A percentile compares a stretch with the other conserved stretches of the same genome.
Conservation (phyloP, 2,329 filamentous ascomycete genomes). For the Paecilomyces formosus region DNA sequence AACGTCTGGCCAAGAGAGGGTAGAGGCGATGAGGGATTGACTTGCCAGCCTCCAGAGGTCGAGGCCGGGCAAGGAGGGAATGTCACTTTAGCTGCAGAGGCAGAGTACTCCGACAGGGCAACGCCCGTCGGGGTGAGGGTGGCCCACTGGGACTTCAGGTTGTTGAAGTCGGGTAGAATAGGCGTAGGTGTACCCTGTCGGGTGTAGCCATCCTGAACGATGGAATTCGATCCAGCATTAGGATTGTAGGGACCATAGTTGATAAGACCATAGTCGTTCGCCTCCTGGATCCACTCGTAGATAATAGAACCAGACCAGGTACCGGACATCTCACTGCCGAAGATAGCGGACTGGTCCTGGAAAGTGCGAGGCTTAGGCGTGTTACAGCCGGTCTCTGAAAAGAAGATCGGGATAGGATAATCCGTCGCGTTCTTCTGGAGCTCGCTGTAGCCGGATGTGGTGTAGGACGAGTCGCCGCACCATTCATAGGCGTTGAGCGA, state of each 20-base stretch:
- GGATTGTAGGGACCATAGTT: conserved; percentile 60
- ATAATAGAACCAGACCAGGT: conserved; percentile 71
- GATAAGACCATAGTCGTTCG: conserved; percentile 75
- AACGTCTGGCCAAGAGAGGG: conserved; percentile 58
- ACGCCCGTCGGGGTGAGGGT: conserved; percentile 64
- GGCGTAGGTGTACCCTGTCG: conserved; percentile 68
- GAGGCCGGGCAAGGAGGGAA: conserved; percentile 64
- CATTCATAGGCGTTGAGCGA: conserved; percentile 79
- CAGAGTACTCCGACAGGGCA: conserved; percentile 56
- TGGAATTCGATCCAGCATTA: conserved; percentile 47
- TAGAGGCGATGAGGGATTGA: conserved; percentile 61
- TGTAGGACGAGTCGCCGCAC: conserved; percentile 55
- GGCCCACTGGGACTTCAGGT: conserved; percentile 70
- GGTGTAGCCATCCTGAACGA: conserved; percentile 58
- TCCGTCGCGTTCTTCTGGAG: conserved; percentile 60
- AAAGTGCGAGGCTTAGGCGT: conserved; percentile 36
- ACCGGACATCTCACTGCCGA: conserved; percentile 63
- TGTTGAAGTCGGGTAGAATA: conserved; percentile 68
- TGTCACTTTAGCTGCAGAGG: conserved; percentile 52
- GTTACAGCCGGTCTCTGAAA: conserved; percentile 85
- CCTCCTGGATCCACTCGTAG: conserved; percentile 85
- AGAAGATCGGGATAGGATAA: conserved; percentile 80
- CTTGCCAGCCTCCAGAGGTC: conserved; percentile 63
- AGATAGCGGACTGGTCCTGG: conserved; percentile 66
- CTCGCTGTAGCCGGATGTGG: conserved; percentile 59